phyloP scores from a whole-genome alignment of 2,329 filamentous ascomycete genomes.

The Colletotrichum acutatum region DNA sequence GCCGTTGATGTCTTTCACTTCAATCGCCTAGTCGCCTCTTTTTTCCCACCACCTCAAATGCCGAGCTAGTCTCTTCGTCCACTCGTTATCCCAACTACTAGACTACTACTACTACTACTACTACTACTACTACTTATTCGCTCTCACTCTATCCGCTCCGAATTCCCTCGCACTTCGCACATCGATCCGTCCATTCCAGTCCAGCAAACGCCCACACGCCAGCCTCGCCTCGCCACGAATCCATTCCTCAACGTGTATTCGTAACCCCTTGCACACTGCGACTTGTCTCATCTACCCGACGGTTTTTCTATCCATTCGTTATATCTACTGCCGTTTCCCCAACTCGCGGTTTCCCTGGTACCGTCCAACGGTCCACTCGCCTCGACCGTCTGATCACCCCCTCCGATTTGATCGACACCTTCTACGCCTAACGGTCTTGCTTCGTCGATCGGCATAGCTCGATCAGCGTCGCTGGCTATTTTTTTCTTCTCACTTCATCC shows the following conservation, averaged over 20 bases:
- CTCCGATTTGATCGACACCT: constrained; percentile 24
- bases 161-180: constrained; percentile 3
- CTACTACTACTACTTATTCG: background rate
- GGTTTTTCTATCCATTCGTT: constrained; percentile 1
- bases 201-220: constrained; percentile 5
- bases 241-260: constrained; percentile 23
- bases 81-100: constrained; percentile 34
- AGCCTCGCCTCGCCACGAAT: constrained; percentile 13
- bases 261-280: background rate
- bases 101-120: background rate
- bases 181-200: constrained; percentile 26
- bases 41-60: constrained; percentile 23
- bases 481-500: background rate
- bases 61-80: constrained; percentile 38
- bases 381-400: constrained; percentile 15
- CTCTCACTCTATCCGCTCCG: constrained; percentile 19
- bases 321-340: constrained; percentile 23
- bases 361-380: constrained; percentile 12
- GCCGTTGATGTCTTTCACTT: constrained; percentile 36
- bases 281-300: constrained; percentile 12
- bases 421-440: constrained; percentile 19
- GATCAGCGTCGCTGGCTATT: constrained; percentile 23
- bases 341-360: background rate
- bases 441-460: constrained; percentile 23
- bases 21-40: constrained; percentile 22